Percentiles rank a stretch among this genome's conserved stretches.
phyloP scores from a whole-genome alignment of 495 filamentous ascomycete species.

The Cudoniella acicularis region DNA sequence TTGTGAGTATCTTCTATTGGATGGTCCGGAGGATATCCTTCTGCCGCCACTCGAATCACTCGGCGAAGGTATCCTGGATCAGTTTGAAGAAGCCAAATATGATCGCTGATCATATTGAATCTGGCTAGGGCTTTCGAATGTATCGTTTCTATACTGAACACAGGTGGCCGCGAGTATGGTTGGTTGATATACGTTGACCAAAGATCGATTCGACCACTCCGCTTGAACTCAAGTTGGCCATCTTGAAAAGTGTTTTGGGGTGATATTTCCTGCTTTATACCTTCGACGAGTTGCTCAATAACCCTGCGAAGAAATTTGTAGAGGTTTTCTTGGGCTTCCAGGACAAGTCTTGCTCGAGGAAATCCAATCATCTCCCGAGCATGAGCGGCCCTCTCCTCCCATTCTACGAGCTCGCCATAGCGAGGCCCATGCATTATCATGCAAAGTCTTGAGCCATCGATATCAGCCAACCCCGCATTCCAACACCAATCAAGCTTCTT shows the following conservation, averaged over 20 bases:
- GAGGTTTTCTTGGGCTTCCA: slow-evolving; percentile 10
- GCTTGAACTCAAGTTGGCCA: not conserved
- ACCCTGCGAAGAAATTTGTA: not conserved
- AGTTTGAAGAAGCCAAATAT: slow-evolving; percentile 22
- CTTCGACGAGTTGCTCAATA: not conserved
- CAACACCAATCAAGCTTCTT: not conserved
- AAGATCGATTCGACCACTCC: not conserved
- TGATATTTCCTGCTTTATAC: not conserved
- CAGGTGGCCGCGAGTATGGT: slow-evolving; percentile 15
- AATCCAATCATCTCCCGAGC: slow-evolving; percentile 2
- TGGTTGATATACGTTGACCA: slow-evolving; percentile 3
- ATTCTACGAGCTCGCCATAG: not conserved
- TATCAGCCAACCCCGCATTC: not conserved
- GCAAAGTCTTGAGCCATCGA: not conserved
- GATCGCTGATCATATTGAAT: slow-evolving; percentile 9
- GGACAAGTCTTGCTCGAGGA: slow-evolving; percentile 10
- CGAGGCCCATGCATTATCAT: not conserved
- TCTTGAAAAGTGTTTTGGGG: not conserved
- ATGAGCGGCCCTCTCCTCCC: slow-evolving; percentile 2
- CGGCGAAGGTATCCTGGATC: slow-evolving; percentile 5
- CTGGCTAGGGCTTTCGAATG: slow-evolving; percentile 5
- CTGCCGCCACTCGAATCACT: not conserved
- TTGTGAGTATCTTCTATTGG: not conserved
- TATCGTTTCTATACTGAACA: slow-evolving; percentile 16
- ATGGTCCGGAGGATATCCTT: not conserved